Conservation (phyloP, 73 alveolate species). For the Stentor coeruleus region DNA sequence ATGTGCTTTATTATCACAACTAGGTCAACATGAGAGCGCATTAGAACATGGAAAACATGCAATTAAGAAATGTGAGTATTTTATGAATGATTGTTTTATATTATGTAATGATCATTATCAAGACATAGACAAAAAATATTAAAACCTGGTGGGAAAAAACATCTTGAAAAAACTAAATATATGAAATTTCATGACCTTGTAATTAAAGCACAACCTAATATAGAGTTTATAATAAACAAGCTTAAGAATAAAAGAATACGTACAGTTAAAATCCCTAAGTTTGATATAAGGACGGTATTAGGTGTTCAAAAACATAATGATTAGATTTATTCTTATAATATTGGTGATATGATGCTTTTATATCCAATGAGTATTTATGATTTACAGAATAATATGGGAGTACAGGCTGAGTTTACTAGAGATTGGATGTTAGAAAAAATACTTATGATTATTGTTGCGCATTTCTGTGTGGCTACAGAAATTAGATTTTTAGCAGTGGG, state of each 20-base stretch:
- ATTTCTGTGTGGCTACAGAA: conserved; percentile 2
- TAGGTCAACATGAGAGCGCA: conserved; percentile 58
- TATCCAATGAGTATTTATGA: neutral
- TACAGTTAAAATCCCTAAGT: neutral
- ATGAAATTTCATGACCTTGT: neutral
- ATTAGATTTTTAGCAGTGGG: neutral
- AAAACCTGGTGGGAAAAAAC: neutral
- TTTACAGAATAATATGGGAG: neutral
- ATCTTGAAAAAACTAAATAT: neutral
- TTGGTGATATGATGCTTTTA: neutral
- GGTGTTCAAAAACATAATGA: neutral
- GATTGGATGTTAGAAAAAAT: neutral
- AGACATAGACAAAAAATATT: neutral
- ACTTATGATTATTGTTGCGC: neutral
- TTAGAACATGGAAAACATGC: conserved; percentile 44
- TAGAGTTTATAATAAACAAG: neutral
- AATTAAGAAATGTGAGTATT: neutral
- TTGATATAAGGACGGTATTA: neutral
- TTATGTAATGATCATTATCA: neutral
- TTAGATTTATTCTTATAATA: conserved; percentile 1
- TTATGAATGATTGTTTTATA: neutral
- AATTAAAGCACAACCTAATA: neutral
- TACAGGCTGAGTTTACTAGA: neutral
- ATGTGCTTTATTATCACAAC: conserved; percentile 56
- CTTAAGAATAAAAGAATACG: neutral